Conservation (phyloP, 257 asterid species). For the Lycium barbarum region DNA sequence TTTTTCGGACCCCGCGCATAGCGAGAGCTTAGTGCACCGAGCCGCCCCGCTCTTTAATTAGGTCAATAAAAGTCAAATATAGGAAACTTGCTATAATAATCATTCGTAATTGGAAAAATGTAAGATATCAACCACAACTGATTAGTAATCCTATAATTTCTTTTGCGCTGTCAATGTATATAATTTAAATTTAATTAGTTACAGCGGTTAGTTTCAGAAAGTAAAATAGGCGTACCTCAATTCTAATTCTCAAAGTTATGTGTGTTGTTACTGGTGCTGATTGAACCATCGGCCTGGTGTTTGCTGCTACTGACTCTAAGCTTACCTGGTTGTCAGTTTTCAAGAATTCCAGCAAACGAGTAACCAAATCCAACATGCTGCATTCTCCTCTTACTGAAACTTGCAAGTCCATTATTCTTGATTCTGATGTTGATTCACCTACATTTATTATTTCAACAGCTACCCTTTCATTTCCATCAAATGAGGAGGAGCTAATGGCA, state of each 20-base stretch:
- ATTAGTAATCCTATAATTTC: too few relatives aligned
- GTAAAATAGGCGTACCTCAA: conserved; percentile 28
- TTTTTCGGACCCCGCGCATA: too few relatives aligned
- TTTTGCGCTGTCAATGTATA: too few relatives aligned
- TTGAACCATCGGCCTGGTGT: not conserved
- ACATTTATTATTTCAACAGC: not conserved
- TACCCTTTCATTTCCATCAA: conserved; percentile 7
- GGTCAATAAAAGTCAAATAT: not conserved
- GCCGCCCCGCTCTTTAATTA: not conserved
- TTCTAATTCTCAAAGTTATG: not conserved
- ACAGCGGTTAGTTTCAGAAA: not conserved
- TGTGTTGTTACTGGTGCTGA: not conserved
- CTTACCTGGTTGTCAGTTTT: not conserved
- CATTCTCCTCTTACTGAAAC: conserved; percentile 29
- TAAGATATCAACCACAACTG: not conserved
- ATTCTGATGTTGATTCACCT: conserved; percentile 27
- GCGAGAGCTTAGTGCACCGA: too few relatives aligned
- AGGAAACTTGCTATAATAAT: not conserved
- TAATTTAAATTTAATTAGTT: not conserved
- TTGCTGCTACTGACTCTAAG: conserved; percentile 30
- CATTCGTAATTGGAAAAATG: not conserved
- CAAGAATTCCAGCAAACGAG: conserved; percentile 26
- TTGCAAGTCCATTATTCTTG: conserved; percentile 30
- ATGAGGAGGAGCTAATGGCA: not conserved
- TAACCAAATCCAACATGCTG: conserved; percentile 25